Conservation (phyloP, 768 basidiomycete genomes). For the Exidia glandulosa region DNA sequence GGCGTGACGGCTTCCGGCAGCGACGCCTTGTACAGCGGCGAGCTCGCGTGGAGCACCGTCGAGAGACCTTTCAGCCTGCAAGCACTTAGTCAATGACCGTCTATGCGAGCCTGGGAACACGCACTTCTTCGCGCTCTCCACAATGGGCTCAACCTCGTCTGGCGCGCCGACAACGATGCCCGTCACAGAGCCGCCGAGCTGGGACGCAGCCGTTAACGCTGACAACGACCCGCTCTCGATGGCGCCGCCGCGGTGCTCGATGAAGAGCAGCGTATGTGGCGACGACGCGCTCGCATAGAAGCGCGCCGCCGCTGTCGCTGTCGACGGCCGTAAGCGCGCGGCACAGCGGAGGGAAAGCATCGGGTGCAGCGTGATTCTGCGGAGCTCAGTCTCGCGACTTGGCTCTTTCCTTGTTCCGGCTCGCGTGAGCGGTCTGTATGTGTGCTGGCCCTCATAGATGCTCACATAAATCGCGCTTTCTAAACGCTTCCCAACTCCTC, state of each 20-base stretch:
- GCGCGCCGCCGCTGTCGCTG: background rate
- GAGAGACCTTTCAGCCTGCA: slow-evolving; percentile 59
- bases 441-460: too few relatives aligned
- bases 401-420: too few relatives aligned
- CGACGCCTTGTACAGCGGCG: slow-evolving; percentile 54
- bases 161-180: slow-evolving; percentile 62
- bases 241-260: slow-evolving; percentile 76
- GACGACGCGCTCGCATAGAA: slow-evolving; percentile 47
- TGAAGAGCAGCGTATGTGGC: slow-evolving; percentile 73
- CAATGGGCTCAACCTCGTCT: slow-evolving; percentile 50
- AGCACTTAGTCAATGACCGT: slow-evolving; percentile 6
- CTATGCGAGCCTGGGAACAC: slow-evolving; percentile 6
- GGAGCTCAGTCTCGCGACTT: too few relatives aligned
- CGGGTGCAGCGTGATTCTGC: too few relatives aligned
- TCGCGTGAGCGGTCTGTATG: too few relatives aligned
- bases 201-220: slow-evolving; percentile 81
- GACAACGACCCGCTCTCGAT: slow-evolving; percentile 80
- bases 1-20: slow-evolving; percentile 76
- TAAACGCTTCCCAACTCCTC: too few relatives aligned
- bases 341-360: background rate
- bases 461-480: too few relatives aligned
- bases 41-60: slow-evolving; percentile 56
- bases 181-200: slow-evolving; percentile 79
- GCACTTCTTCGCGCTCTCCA: slow-evolving; percentile 76
- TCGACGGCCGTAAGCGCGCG: background rate